Percentiles rank a stretch among this genome's conserved stretches.
These are phyloP conservation scores for Fusarium foetens DNA, from an alignment of 2,329 filamentous ascomycete genomes.

Conservation along the genomic window DNA sequence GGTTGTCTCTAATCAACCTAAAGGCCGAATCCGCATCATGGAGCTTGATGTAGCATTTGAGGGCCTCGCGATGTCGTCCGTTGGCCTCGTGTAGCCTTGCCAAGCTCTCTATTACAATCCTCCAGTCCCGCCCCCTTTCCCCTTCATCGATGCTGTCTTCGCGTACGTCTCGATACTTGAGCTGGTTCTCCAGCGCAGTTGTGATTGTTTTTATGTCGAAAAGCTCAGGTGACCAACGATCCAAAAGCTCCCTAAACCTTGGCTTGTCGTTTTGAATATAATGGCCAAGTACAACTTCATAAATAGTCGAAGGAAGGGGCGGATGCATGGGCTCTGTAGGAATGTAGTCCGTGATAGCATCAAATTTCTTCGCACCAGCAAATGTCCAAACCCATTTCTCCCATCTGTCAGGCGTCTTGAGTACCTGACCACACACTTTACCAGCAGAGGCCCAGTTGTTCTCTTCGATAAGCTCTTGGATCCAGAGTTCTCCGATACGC, in stretches of 20 bases:
- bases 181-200: constrained; percentile 81
- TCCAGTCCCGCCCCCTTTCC: constrained; percentile 82
- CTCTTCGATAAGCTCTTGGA: constrained; percentile 82
- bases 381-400: constrained; percentile 97
- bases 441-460: constrained; percentile 83
- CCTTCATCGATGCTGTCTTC: constrained; percentile 81
- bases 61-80: constrained; percentile 82
- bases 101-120: constrained; percentile 85
- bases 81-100: constrained; percentile 86
- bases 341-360: constrained; percentile 88
- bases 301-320: constrained; percentile 81
- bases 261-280: constrained; percentile 84
- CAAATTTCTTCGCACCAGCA: constrained; percentile 83
- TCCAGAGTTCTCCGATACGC: constrained; percentile 91
- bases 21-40: constrained; percentile 94
- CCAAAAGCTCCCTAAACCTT: constrained; percentile 80
- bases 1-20: constrained; percentile 84
- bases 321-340: constrained; percentile 81
- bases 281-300: constrained; percentile 88
- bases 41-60: constrained; percentile 88
- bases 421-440: constrained; percentile 81
- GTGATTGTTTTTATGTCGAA: constrained; percentile 83
- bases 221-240: constrained; percentile 84
- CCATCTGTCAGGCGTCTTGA: constrained; percentile 84
- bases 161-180: constrained; percentile 78